A percentile compares a stretch with the other conserved stretches of the same genome.
Conservation (phyloP, 2,329 filamentous ascomycete genomes). For the Seiridium unicorne region DNA sequence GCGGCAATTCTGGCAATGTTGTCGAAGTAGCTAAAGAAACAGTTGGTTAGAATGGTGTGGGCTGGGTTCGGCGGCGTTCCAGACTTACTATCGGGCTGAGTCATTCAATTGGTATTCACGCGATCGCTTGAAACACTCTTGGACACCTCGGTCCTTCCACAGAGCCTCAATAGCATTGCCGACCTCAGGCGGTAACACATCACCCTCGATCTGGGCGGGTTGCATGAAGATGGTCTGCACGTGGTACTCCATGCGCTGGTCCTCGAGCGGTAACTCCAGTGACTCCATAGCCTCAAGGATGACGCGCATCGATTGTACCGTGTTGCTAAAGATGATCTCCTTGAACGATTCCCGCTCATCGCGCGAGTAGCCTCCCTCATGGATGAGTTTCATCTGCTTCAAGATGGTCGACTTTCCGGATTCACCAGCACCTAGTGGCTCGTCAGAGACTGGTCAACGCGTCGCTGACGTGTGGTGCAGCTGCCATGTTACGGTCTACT, state of each 20-base stretch:
- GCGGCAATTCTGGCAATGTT: constrained; percentile 88
- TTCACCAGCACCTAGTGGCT: constrained; percentile 82
- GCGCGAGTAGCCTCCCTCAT: constrained; percentile 97
- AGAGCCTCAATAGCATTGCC: constrained; percentile 88
- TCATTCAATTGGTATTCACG: constrained; percentile 96
- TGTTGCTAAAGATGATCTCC: constrained; percentile 71
- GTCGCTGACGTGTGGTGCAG: background rate
- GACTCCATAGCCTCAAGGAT: constrained; percentile 70
- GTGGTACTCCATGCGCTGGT: constrained; percentile 92
- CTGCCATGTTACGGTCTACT: constrained; percentile 30
- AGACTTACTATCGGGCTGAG: constrained; percentile 86
- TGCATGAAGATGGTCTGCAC: constrained; percentile 99
- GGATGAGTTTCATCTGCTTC: constrained; percentile 99
- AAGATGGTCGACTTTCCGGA: constrained; percentile 92
- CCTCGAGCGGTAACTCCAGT: constrained; percentile 77
- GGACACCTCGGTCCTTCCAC: constrained; percentile 90
- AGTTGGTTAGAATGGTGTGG: too few species aligned
- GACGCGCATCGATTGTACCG: constrained; percentile 67
- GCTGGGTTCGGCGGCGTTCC: background rate
- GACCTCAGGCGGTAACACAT: constrained; percentile 90
- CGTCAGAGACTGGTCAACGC: constrained; percentile 3
- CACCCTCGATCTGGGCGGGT: constrained; percentile 92
- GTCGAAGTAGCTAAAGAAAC: constrained; percentile 77
- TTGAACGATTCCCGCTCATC: constrained; percentile 74
- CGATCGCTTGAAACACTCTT: constrained; percentile 93